Evolutionary conservation across 192 early-diverging fungal genomes (phyloP), one percentile per base, ranked within the genome.

Genomic region (Coemansia sp.): DNA sequence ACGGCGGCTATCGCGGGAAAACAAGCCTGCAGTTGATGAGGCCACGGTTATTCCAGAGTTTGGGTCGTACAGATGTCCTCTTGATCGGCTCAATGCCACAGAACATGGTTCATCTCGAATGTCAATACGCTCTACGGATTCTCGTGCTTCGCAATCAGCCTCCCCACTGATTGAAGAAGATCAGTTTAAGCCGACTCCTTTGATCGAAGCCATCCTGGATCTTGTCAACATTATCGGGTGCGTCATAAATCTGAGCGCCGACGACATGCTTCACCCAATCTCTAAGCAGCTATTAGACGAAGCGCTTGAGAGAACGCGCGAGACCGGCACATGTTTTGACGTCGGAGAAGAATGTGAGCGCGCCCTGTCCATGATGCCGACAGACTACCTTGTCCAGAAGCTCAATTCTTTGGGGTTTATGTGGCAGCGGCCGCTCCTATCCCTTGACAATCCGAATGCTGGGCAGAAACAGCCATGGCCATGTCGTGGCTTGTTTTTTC

Each of bases 111-210:
- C 14, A 16, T 79, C 77, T 14, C 71, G 61, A 4, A 39, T 57
- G 2, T 74, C 77, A n/a, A 21, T 68, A 35, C 67, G 68, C 36
- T 75, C 77, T 6, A 60, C 66, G 7, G 68, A 51, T 21, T 71
- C 77, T 14, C 63, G 23, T 7, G 14, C 56, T 38, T 80, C 77
- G 11, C 46, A 65, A 52, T 15, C 60, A 6, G 63, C 68, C 11
- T 51, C 72, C 6, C 72, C 72, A 45, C 72, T 80, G 34, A 62
- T 80, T 52, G 72, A 72, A n/a, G 77, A 80, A 55, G 77, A 80
- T 62, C 72, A 69, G 51, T 80, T 80, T 48, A 70, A 71, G 61
- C 77, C 77, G 5, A 80, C 77, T 15, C 77, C 77, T 30, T 80
- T 80, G 55, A 46, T 80, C 1, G 53, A 44, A 26, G 77, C 77